Evolutionary conservation across 2,329 filamentous ascomycete species (phyloP).

Genomic region (Lomentospora prolificans): DNA sequence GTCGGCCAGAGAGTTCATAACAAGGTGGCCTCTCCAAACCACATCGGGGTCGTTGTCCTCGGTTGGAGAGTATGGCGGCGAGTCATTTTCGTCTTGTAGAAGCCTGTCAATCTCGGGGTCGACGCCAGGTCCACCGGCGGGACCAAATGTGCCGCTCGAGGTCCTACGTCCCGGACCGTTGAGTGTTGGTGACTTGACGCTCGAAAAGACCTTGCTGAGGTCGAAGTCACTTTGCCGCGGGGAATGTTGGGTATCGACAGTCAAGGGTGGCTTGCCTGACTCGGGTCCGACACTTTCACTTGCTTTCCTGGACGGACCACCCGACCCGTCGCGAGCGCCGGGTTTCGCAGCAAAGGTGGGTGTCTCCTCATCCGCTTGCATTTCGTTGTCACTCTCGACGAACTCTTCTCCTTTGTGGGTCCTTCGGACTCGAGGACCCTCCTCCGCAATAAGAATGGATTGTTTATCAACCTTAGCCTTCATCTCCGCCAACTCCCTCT

Average conservation of each 20-base stretch:
- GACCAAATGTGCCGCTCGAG: conserved; percentile 28
- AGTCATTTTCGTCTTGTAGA: conserved; percentile 70
- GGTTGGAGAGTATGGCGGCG: conserved; percentile 73
- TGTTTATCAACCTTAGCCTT: conserved; percentile 72
- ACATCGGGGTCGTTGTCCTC: conserved; percentile 63
- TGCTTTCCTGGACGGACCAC: conserved; percentile 16
- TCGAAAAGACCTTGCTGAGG: conserved; percentile 76
- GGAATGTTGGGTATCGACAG: conserved; percentile 36
- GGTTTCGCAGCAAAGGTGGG: background rate
- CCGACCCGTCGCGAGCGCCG: conserved; percentile 19
- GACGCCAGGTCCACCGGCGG: conserved; percentile 49
- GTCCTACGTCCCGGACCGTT: conserved; percentile 32
- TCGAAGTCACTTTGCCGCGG: conserved; percentile 58
- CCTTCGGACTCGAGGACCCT: conserved; percentile 68
- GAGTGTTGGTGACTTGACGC: conserved; percentile 63
- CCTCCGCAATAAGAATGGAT: conserved; percentile 70
- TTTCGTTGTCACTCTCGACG: conserved; percentile 61
- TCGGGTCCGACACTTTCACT: conserved; percentile 18
- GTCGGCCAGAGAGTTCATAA: conserved; percentile 68
- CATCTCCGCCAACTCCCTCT: conserved; percentile 66
- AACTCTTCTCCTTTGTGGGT: conserved; percentile 95
- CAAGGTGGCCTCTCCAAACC: conserved; percentile 67
- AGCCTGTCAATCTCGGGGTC: conserved; percentile 88
- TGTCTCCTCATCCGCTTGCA: conserved; percentile 14
- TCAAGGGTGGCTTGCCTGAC: conserved; percentile 13